Conservation (phyloP, 805 yeast species). For the Tanozyma kutaoensis region DNA sequence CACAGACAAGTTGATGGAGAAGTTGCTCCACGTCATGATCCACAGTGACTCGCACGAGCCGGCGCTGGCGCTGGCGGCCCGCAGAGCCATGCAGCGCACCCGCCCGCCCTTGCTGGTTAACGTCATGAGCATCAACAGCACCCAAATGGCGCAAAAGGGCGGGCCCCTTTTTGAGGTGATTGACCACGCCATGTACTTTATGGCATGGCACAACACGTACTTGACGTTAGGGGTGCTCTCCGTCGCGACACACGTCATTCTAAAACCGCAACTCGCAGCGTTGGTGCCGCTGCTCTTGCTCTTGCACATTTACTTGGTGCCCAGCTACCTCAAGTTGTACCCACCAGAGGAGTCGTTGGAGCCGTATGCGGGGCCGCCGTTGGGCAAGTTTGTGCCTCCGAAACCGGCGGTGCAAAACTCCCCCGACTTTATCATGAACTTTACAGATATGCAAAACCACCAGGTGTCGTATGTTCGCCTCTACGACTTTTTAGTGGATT, state of each 20-base stretch:
- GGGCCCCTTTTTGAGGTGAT: constrained; percentile 48
- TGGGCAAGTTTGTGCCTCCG: constrained; percentile 36
- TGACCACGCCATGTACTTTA: constrained; percentile 40
- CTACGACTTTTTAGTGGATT: constrained; percentile 42
- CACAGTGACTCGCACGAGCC: constrained; percentile 37
- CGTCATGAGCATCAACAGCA: constrained; percentile 54
- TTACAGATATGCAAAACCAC: constrained; percentile 76
- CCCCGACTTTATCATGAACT: constrained; percentile 61
- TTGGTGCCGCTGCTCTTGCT: constrained; percentile 43
- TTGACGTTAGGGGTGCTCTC: constrained; percentile 46
- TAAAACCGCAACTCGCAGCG: constrained; percentile 46
- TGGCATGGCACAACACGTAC: constrained; percentile 53
- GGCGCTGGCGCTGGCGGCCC: constrained; percentile 23
- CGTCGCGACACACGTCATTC: constrained; percentile 35
- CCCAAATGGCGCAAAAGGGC: constrained; percentile 46
- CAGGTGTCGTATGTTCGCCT: constrained; percentile 50
- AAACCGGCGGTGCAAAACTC: constrained; percentile 70
- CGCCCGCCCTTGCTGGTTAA: constrained; percentile 64
- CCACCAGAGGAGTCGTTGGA: constrained; percentile 38
- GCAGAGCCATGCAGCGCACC: constrained; percentile 46
- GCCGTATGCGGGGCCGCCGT: constrained; percentile 33
- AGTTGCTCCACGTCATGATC: constrained; percentile 40
- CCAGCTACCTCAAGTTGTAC: constrained; percentile 49
- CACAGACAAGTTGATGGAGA: constrained; percentile 63
- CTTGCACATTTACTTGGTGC: constrained; percentile 46